These are phyloP conservation scores for Candida incommunis DNA, from an alignment of 805 yeast genomes.

Conservation along the genomic window DNA sequence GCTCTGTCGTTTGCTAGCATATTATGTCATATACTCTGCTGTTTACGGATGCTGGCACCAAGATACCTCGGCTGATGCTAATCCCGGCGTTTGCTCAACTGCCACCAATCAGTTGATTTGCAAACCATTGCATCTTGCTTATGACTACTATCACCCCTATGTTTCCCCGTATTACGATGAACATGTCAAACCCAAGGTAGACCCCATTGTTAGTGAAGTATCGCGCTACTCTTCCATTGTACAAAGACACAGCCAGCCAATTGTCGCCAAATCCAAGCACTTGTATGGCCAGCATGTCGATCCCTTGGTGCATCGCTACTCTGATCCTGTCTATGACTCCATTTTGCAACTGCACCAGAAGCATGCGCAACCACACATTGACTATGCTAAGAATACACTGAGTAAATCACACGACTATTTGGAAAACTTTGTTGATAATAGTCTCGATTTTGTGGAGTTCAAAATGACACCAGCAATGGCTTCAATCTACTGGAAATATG, in stretches of 20 bases:
- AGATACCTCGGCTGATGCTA: slow-evolving; percentile 5
- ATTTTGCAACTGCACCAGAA: slow-evolving; percentile 2
- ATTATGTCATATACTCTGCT: slow-evolving; percentile 13
- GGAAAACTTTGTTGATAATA: neutral
- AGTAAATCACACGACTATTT: neutral
- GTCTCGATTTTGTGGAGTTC: slow-evolving; percentile 1
- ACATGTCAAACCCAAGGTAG: slow-evolving; percentile 7
- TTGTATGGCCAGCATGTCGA: slow-evolving; percentile 3
- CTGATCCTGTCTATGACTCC: slow-evolving; percentile 5
- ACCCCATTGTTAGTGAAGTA: slow-evolving; percentile 6
- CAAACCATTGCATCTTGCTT: slow-evolving; percentile 9
- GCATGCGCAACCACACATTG: slow-evolving; percentile 8
- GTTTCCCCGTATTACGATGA: slow-evolving; percentile 9
- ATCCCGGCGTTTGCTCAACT: no score
- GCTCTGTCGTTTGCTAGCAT: slow-evolving; percentile 12
- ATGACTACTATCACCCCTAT: slow-evolving; percentile 8
- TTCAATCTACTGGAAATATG: slow-evolving; percentile 4
- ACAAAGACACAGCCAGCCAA: slow-evolving; percentile 1
- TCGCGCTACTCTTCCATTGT: neutral
- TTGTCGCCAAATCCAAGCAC: slow-evolving; percentile 5
- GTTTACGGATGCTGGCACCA: slow-evolving; percentile 12
- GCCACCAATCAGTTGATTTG: slow-evolving; percentile 6
- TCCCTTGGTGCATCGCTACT: slow-evolving; percentile 1
- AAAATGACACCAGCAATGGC: slow-evolving; percentile 3
- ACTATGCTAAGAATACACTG: neutral